Evolutionary conservation across 306 rosid species (phyloP).

Genomic region (Quercus mongolica): DNA sequence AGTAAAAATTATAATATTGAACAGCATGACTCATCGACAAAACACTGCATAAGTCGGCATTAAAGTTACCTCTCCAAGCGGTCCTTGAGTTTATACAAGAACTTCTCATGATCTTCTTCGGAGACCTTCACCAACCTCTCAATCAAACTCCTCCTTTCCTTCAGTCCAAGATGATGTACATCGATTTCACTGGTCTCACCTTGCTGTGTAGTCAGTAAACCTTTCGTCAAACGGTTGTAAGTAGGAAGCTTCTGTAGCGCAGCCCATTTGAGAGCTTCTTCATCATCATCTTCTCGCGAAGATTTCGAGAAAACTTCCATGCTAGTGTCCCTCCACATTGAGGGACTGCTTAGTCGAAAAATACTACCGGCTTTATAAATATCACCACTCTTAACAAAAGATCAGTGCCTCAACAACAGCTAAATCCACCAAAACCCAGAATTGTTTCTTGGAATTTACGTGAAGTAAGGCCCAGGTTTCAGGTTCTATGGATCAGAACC

Average conservation of each 20-base stretch:
- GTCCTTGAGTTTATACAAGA: conserved; percentile 51
- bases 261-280: conserved; percentile 72
- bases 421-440: not conserved
- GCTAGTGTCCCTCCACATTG: conserved; percentile 40
- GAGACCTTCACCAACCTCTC: conserved; percentile 36
- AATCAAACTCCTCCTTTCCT: conserved; percentile 31
- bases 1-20: too few species aligned
- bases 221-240: conserved; percentile 62
- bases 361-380: conserved; percentile 32
- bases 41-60: too few species aligned
- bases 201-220: conserved; percentile 41
- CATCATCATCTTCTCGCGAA: conserved; percentile 41
- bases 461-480: not conserved
- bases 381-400: conserved; percentile 20
- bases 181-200: conserved; percentile 51
- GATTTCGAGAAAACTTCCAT: conserved; percentile 50
- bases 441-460: not conserved
- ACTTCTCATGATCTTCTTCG: conserved; percentile 46
- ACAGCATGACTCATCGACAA: too few species aligned
- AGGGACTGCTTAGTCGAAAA: conserved; percentile 20
- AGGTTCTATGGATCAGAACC: too few species aligned
- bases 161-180: conserved; percentile 42
- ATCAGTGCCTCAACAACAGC: not conserved
- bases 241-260: conserved; percentile 74
- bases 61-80: conserved; percentile 57